Base-by-base conservation (phyloP, 495 filamentous ascomycete species). In the Jackrogersella multiformis region DNA sequence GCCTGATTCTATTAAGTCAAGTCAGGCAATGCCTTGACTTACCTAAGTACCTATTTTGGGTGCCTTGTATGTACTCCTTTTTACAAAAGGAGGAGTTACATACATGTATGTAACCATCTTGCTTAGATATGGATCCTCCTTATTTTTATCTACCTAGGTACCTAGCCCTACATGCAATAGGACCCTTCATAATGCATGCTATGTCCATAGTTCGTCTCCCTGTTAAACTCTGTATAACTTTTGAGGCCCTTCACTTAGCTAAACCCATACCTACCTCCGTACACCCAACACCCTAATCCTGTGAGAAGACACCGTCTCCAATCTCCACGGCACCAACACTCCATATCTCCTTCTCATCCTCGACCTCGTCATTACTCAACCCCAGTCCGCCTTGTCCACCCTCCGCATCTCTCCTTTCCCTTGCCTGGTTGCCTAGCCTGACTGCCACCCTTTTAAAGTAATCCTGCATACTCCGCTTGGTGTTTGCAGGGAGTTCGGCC, bases 321-420 rank as follows among this genome's bases (percentile, higher is more conserved):
- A 94, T 77, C 76, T 97, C 94, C 30, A 96, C 89, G 81, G 89
- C 93, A 4, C 96, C 95, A 51, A 99, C 90, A 70, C 92, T 93
- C 95, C 92, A 95, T 68, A 99, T 83, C 83, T 99, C 95, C 82
- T 87, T 90, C 80, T 96, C 89, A 80, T 99, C 95, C 74, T 99
- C 95, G 10, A 84, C 78, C 75, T 98, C 96, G 76, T 98, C 95
- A 74, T 90, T 92, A 12, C 87, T 87, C 68, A 97, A 75, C 1
- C 92, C 93, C 39, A 97, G 73, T 9, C 94, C 92, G 12, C 94
- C 94, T 55, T 89, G 85, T 5, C 94, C 95, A 49, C 93, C 93
- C 74, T 96, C 92, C 6, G 96, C 96, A 69, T 96, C 92, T 72
- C 84, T 90, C 70, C 94, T 84, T 76, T 98, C 95, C 64, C 92